These are phyloP conservation scores for Striga asiatica DNA, from an alignment of 257 asterid genomes.

Conservation along the genomic window DNA sequence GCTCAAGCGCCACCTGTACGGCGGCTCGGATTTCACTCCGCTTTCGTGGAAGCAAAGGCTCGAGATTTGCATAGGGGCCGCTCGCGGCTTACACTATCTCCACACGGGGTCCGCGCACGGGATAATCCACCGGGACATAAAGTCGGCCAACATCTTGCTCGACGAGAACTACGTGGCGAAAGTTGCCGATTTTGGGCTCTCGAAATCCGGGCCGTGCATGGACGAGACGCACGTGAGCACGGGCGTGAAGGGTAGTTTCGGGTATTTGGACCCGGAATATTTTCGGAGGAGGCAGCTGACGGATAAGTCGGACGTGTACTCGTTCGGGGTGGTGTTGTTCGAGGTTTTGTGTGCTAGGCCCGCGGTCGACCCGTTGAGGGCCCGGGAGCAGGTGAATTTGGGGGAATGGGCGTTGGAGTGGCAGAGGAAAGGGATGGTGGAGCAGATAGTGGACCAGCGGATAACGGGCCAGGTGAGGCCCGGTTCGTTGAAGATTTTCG, in stretches of 20 bases:
- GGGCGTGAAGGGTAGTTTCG: constrained; percentile 74
- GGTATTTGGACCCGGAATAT: constrained; percentile 69
- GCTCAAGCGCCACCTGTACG: constrained; percentile 45
- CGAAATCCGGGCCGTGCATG: constrained; percentile 60
- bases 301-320: constrained; percentile 65
- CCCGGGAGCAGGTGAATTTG: constrained; percentile 46
- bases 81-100: constrained; percentile 69
- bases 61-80: constrained; percentile 83
- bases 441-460: constrained; percentile 36
- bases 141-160: constrained; percentile 61
- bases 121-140: constrained; percentile 68
- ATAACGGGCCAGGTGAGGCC: constrained; percentile 38
- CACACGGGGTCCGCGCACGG: constrained; percentile 80
- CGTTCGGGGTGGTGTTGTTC: constrained; percentile 63
- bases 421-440: constrained; percentile 48
- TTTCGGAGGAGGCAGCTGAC: constrained; percentile 64
- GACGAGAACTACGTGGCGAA: constrained; percentile 51
- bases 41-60: constrained; percentile 74
- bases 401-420: constrained; percentile 76
- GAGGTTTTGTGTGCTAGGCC: constrained; percentile 78
- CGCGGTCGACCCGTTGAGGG: constrained; percentile 43
- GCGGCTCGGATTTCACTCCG: constrained; percentile 34
- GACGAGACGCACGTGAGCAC: constrained; percentile 75
- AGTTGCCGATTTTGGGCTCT: constrained; percentile 78
- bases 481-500: constrained; percentile 30